Percentiles rank a stretch among this genome's conserved stretches.
phyloP scores from a whole-genome alignment of 208 protist genomes.

The Strigomonas galati region DNA sequence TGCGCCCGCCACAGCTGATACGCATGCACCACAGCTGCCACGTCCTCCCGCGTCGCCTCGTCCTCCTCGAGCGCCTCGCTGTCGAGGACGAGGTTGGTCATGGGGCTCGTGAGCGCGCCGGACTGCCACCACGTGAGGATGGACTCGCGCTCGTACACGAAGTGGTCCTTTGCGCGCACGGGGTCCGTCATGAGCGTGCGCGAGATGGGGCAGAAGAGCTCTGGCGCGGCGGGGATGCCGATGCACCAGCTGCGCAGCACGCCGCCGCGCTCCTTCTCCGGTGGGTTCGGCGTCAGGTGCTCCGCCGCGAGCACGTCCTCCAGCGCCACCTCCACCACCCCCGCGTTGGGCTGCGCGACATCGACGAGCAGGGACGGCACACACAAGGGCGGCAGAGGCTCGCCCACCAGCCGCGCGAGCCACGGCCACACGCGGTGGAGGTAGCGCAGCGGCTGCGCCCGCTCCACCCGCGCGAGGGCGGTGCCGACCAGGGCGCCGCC shows the following conservation, averaged over 20 bases:
- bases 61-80: slow-evolving; percentile 28
- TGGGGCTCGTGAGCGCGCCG: slow-evolving; percentile 39
- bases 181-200: slow-evolving; percentile 75
- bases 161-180: slow-evolving; percentile 73
- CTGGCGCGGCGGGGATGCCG: slow-evolving; percentile 17
- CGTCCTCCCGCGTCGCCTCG: slow-evolving; percentile 19
- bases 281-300: too few species aligned
- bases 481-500: too few species aligned
- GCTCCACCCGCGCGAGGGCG: too few species aligned
- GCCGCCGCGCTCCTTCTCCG: not conserved
- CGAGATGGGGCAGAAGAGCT: slow-evolving; percentile 83
- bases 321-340: too few species aligned
- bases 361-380: too few species aligned
- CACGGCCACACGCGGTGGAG: too few species aligned
- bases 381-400: too few species aligned
- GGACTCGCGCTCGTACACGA: slow-evolving; percentile 84
- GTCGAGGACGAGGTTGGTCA: slow-evolving; percentile 56
- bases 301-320: too few species aligned
- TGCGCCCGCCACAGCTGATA: slow-evolving; percentile 5
- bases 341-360: too few species aligned
- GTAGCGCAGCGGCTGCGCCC: too few species aligned
- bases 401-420: too few species aligned
- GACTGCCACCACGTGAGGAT: slow-evolving; percentile 67
- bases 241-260: not conserved
- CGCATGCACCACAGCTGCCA: slow-evolving; percentile 23